A percentile compares a stretch with the other conserved stretches of the same genome.
These are phyloP conservation scores for Sanguinoderma infundibulare DNA, from an alignment of 1,284 basidiomycete genomes.

Conservation along the genomic window DNA sequence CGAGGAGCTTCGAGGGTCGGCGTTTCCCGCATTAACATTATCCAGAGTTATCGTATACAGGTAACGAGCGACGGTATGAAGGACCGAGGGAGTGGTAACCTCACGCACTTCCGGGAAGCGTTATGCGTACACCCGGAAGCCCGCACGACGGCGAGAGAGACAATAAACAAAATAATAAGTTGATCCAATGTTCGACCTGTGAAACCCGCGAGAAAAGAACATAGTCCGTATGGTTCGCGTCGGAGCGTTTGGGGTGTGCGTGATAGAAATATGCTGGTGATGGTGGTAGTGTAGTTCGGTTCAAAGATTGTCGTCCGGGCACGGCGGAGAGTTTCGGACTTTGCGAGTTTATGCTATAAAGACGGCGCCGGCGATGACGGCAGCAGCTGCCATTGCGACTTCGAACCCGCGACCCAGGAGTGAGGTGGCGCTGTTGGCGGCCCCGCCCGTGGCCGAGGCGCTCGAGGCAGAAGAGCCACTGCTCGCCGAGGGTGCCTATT, in stretches of 20 bases:
- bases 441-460: constrained; percentile 14
- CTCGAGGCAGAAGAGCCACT: background rate
- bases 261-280: background rate
- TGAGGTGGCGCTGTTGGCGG: constrained; percentile 18
- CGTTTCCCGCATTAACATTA: background rate
- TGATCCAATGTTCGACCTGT: background rate
- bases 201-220: background rate
- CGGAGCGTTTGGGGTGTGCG: background rate
- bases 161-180: background rate
- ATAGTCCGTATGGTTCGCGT: background rate
- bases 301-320: background rate
- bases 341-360: constrained; percentile 9
- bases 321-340: background rate
- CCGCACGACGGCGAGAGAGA: background rate
- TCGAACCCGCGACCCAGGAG: constrained; percentile 9
- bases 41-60: background rate
- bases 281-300: background rate
- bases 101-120: background rate
- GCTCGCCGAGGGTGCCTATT: background rate
- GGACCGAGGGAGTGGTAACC: background rate
- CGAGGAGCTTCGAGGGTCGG: no score
- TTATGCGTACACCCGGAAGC: background rate
- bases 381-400: constrained; percentile 13
- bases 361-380: constrained; percentile 18
- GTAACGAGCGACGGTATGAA: background rate